Conservation (phyloP, 2,329 filamentous ascomycete genomes). For the Xylariomycetidae sp. region DNA sequence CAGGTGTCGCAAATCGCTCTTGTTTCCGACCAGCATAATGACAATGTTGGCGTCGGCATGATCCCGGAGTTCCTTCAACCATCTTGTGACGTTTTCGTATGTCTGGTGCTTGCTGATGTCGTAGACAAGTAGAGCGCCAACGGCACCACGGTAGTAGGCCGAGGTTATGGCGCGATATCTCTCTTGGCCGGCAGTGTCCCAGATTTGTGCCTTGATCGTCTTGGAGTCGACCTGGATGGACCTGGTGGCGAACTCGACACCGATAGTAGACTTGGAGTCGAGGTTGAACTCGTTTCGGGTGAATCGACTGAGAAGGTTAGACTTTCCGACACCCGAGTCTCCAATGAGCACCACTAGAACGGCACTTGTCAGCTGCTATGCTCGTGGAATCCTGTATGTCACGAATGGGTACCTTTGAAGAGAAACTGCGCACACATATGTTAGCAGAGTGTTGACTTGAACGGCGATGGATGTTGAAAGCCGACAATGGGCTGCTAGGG, state of each 20-base stretch:
- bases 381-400: too few relatives aligned
- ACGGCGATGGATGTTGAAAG: too few relatives aligned
- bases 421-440: constrained; percentile 78
- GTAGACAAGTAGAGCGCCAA: constrained; percentile 96
- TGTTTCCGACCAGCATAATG: constrained; percentile 99
- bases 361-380: too few relatives aligned
- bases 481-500: constrained; percentile 18
- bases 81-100: constrained; percentile 97
- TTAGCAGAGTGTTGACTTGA: too few relatives aligned
- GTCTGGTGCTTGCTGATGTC: constrained; percentile 99
- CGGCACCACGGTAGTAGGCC: constrained; percentile 96
- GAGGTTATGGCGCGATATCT: constrained; percentile 98
- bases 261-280: constrained; percentile 99
- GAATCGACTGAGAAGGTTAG: constrained; percentile 98
- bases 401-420: constrained; percentile 76
- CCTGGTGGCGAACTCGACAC: constrained; percentile 96
- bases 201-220: constrained; percentile 99
- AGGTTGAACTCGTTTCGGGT: constrained; percentile 99
- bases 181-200: constrained; percentile 99
- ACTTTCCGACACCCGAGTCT: constrained; percentile 99
- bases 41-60: constrained; percentile 99
- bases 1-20: constrained; percentile 99
- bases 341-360: constrained; percentile 88
- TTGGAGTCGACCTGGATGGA: constrained; percentile 99
- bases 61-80: constrained; percentile 97